Base-by-base conservation (phyloP, 495 filamentous ascomycete genomes). In the Schizothecium vesticola region DNA sequence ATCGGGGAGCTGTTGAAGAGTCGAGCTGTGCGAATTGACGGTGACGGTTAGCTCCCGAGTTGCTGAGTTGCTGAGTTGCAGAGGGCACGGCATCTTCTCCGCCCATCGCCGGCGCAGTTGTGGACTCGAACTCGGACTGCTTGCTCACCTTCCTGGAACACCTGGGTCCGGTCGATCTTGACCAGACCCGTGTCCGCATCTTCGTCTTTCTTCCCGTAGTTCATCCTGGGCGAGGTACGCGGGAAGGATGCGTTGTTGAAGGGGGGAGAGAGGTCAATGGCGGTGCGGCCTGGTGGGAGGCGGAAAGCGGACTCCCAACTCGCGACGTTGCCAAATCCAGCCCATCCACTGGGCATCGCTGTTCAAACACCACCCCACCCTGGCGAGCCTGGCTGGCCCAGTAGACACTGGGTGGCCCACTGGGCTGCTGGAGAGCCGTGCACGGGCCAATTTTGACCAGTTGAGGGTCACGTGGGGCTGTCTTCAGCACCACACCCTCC, bases 121-220 rank as follows among this genome's bases (percentile, higher is more conserved):
- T 13, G 19, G 61, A 29, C 31, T 31, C 36, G 23, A 61, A 67
- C 12, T 19, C 33, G 33, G 33, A 43, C 12, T 43, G 33, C 28
- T 31, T 59, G 69, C 84, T 79, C 80, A 97, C 95, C 95, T 90
- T 99, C 96, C 87, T 99, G 95, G 79, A 98, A 99, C 67, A 99
- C 95, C 71, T 94, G 93, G 68, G 95, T 98, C 75, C 96, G 91
- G 83, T 99, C 95, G 69, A 99, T 92, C 85, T 93, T 95, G 85
- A 97, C 89, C 84, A 96, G 87, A 73, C 91, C 87, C 80, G 90
- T 89, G 76, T 96, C 93, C 78, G 88, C 92, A 86, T 98, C 94
- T 85, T 98, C 94, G 80, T 98, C 94, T 85, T 96, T 98, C 85
- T 97, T 97, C 81, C 92, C 89, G 87, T 96, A 96, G 80, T 88